These are phyloP conservation scores for Dendrobium officinale DNA, from an alignment of 106 monocot genomes.

Conservation along the genomic window DNA sequence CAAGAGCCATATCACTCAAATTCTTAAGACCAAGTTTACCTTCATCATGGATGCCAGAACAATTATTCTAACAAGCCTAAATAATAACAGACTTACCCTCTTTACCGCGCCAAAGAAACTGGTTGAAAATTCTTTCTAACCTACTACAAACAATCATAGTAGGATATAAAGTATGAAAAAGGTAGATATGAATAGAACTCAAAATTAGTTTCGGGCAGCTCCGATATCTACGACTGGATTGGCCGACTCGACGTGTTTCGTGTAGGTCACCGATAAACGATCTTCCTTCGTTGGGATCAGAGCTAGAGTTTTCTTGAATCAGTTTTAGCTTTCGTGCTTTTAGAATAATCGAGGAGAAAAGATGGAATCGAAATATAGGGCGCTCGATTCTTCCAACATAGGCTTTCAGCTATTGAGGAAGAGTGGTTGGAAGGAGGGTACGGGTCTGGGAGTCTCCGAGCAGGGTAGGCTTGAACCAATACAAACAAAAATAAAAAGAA, in stretches of 20 bases:
- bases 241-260: not conserved
- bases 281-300: not conserved
- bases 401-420: slow-evolving; percentile 96
- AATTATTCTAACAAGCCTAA: too few relatives aligned
- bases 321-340: not conserved
- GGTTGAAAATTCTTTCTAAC: too few relatives aligned
- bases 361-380: slow-evolving; percentile 29
- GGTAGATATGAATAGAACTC: too few relatives aligned
- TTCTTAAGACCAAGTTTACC: too few relatives aligned
- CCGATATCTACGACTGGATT: not conserved
- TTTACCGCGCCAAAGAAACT: too few relatives aligned
- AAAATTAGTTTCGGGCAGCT: too few relatives aligned
- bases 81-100: too few relatives aligned
- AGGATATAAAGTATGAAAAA: too few relatives aligned
- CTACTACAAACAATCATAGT: too few relatives aligned
- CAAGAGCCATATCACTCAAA: too few relatives aligned
- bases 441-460: slow-evolving; percentile 78
- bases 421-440: slow-evolving; percentile 90
- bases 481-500: slow-evolving; percentile 76
- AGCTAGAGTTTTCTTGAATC: not conserved
- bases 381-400: slow-evolving; percentile 81
- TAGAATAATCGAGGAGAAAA: slow-evolving; percentile 14
- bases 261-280: not conserved
- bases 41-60: too few relatives aligned
- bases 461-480: slow-evolving; percentile 93